Conservation (phyloP, 306 rosid species). For the Malus sylvestris region DNA sequence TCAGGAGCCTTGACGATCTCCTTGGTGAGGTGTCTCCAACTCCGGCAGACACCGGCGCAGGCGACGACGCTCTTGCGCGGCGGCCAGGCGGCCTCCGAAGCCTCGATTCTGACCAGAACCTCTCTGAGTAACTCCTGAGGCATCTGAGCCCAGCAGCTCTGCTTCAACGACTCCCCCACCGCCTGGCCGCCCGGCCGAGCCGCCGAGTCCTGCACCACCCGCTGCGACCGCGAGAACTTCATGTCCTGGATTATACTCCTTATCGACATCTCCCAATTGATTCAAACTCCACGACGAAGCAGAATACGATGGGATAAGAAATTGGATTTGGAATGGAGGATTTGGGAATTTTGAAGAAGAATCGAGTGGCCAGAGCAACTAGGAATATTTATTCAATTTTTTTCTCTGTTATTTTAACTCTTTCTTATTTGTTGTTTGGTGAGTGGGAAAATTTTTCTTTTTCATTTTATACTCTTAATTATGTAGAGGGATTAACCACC, state of each 20-base stretch:
- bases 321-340: neutral
- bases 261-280: conserved; percentile 31
- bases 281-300: neutral
- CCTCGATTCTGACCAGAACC: conserved; percentile 66
- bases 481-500: too few species aligned
- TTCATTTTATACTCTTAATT: neutral
- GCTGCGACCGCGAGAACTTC: conserved; percentile 60
- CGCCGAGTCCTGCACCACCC: conserved; percentile 50
- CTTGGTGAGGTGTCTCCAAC: conserved; percentile 71
- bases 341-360: neutral
- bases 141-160: conserved; percentile 83
- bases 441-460: neutral
- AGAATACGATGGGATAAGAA: neutral
- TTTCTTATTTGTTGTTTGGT: neutral
- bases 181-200: neutral
- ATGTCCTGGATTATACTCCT: conserved; percentile 62
- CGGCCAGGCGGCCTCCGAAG: conserved; percentile 79
- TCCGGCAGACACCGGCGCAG: conserved; percentile 92
- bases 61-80: conserved; percentile 74
- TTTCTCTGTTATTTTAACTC: neutral
- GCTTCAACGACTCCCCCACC: conserved; percentile 31
- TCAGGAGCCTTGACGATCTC: conserved; percentile 82
- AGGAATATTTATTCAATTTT: neutral
- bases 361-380: neutral
- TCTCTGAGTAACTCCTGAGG: conserved; percentile 95